Percentiles rank a stretch among this genome's conserved stretches.
Evolutionary conservation across 2,329 filamentous ascomycete genomes (phyloP).

Genomic region (Hypoxylon sp.): DNA sequence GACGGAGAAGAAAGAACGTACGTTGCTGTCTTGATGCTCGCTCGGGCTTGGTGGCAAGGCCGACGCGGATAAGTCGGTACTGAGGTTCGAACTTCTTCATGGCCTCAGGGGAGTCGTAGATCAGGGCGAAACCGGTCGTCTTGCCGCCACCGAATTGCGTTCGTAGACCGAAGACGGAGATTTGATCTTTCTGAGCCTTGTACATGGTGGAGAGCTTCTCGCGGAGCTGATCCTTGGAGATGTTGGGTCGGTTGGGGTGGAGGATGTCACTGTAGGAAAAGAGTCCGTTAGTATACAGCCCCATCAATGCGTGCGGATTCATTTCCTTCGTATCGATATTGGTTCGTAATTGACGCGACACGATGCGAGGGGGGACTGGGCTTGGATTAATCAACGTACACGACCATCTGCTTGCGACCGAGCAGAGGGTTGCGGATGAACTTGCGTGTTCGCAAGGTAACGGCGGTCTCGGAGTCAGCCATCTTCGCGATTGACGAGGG

Average conservation of each 20-base stretch:
- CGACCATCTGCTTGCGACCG: conserved; percentile 99
- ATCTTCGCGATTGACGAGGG: conserved; percentile 72
- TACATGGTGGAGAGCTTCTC: conserved; percentile 94
- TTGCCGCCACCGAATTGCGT: conserved; percentile 99
- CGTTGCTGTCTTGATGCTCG: conserved; percentile 98
- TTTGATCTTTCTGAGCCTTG: conserved; percentile 98
- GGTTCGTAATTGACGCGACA: neutral
- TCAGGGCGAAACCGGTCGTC: conserved; percentile 97
- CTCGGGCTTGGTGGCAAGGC: conserved; percentile 94
- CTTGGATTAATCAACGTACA: conserved; percentile 74
- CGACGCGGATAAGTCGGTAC: conserved; percentile 96
- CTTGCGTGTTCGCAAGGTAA: conserved; percentile 97
- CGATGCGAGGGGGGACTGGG: conserved; percentile 29
- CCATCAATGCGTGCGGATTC: conserved; percentile 1
- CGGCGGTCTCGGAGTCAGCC: conserved; percentile 84
- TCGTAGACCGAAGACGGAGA: conserved; percentile 97
- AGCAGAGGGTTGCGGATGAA: conserved; percentile 99
- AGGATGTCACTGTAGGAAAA: conserved; percentile 86
- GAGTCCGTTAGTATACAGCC: conserved; percentile 20
- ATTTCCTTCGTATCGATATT: neutral
- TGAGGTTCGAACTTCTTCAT: conserved; percentile 99
- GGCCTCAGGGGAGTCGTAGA: conserved; percentile 98
- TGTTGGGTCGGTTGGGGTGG: conserved; percentile 97
- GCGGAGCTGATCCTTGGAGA: conserved; percentile 99
- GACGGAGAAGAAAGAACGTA: conserved; percentile 69